Percentiles rank a stretch among this genome's conserved stretches.
Conservation (phyloP, 225 moss, liverwort and hornwort species). For the Takakia lepidozioides region DNA sequence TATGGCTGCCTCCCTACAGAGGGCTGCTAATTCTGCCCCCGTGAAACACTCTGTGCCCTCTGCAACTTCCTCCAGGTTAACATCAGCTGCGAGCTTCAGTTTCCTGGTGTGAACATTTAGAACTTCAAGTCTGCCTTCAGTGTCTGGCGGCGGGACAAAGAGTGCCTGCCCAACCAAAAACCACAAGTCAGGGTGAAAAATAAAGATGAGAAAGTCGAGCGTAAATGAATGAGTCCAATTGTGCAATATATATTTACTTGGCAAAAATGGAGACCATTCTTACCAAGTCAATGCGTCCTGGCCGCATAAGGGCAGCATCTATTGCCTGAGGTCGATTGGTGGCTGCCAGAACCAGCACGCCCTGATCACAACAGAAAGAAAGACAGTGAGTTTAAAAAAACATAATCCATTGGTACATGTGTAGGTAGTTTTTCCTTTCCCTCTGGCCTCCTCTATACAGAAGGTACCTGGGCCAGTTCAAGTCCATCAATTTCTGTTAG, state of each 20-base stretch:
- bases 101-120: conserved; percentile 62
- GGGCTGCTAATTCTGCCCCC: conserved; percentile 79
- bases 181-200: neutral
- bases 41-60: conserved; percentile 61
- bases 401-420: neutral
- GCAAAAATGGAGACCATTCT: no score
- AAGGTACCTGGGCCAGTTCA: conserved; percentile 78
- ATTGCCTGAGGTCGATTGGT: conserved; percentile 91
- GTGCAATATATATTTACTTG: no score
- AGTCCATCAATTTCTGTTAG: conserved; percentile 97
- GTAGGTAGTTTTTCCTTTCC: no score
- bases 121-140: conserved; percentile 74
- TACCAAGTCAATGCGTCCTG: conserved; percentile 96
- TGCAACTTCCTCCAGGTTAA: conserved; percentile 49
- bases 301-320: conserved; percentile 91
- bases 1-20: conserved; percentile 88
- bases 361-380: conserved; percentile 30
- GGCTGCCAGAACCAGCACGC: conserved; percentile 87
- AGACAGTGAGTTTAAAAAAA: neutral
- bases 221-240: no score
- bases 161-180: conserved; percentile 40
- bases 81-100: conserved; percentile 49
- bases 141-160: conserved; percentile 92
- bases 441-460: no score
- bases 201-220: no score